Evolutionary conservation across 257 asterid species (phyloP).

Genomic region (Apocynum venetum): DNA sequence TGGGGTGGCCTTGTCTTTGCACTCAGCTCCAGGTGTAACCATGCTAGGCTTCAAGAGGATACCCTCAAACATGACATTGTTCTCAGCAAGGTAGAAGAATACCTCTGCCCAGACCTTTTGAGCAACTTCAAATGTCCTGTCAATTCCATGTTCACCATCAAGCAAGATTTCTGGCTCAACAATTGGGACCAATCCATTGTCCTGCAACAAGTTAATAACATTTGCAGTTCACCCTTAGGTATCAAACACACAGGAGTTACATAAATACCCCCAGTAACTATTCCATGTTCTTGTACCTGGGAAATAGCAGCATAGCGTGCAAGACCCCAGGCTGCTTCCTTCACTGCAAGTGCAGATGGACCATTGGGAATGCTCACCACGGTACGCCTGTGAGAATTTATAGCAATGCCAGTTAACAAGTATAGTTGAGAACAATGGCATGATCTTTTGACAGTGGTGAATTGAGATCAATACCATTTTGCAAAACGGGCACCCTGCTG

Average conservation of each 20-base stretch:
- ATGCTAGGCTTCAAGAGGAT: slow-evolving; percentile 75
- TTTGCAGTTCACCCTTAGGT: background rate
- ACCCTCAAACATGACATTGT: slow-evolving; percentile 69
- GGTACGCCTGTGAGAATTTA: slow-evolving; percentile 45
- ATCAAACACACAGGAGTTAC: background rate
- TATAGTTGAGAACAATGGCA: background rate
- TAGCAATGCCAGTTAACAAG: background rate
- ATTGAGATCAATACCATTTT: background rate
- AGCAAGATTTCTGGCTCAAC: slow-evolving; percentile 78
- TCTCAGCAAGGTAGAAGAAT: slow-evolving; percentile 67
- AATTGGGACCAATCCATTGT: slow-evolving; percentile 75
- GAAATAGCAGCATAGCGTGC: slow-evolving; percentile 80
- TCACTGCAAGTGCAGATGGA: slow-evolving; percentile 69
- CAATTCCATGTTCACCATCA: slow-evolving; percentile 72
- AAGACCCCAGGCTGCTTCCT: slow-evolving; percentile 91
- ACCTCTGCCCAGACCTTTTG: slow-evolving; percentile 73
- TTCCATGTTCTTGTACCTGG: slow-evolving; percentile 34
- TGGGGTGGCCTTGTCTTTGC: slow-evolving; percentile 58
- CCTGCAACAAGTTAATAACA: slow-evolving; percentile 30
- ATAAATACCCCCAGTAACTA: background rate
- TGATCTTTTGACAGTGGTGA: background rate
- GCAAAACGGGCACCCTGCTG: slow-evolving; percentile 56
- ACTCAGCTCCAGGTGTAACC: slow-evolving; percentile 75
- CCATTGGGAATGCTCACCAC: slow-evolving; percentile 79
- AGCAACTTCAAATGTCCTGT: slow-evolving; percentile 68